phyloP scores from a whole-genome alignment of 257 asterid species.

The Schizonepeta tenuifolia region DNA sequence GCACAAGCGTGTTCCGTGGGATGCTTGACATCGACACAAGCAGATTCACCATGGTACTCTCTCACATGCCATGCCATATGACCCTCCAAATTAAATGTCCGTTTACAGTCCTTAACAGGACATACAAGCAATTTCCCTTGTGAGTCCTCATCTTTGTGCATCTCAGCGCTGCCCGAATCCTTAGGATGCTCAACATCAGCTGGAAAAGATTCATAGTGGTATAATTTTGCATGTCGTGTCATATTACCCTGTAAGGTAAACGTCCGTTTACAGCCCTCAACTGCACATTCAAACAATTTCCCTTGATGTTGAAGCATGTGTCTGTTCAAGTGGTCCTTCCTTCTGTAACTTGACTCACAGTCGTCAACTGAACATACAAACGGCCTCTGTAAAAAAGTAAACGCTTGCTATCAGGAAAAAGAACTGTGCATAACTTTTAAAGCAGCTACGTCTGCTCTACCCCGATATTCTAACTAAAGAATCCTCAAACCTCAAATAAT shows the following conservation, averaged over 20 bases:
- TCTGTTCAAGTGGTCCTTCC: conserved; percentile 83
- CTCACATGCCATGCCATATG: conserved; percentile 69
- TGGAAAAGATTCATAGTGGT: conserved; percentile 51
- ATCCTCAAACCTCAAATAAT: conserved; percentile 56
- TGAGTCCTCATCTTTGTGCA: conserved; percentile 62
- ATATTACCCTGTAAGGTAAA: conserved; percentile 67
- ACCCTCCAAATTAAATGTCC: conserved; percentile 56
- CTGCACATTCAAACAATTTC: conserved; percentile 67
- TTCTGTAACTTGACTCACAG: conserved; percentile 75
- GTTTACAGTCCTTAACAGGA: conserved; percentile 56
- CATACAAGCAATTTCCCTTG: conserved; percentile 66
- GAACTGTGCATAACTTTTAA: not conserved
- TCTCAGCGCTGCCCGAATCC: conserved; percentile 60
- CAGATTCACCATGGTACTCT: conserved; percentile 62
- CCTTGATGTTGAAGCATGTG: conserved; percentile 91
- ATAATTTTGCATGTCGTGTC: conserved; percentile 68
- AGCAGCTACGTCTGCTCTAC: not conserved
- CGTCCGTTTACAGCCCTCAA: conserved; percentile 51
- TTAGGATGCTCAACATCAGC: conserved; percentile 40
- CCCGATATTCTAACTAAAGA: conserved; percentile 14
- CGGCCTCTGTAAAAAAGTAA: conserved; percentile 64
- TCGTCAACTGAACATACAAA: conserved; percentile 79
- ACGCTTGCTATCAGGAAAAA: conserved; percentile 26
- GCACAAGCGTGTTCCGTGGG: conserved; percentile 60
- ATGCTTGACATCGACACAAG: conserved; percentile 32